Base-by-base conservation (phyloP, 2,329 filamentous ascomycete genomes). In the Colletotrichum falcatum region DNA sequence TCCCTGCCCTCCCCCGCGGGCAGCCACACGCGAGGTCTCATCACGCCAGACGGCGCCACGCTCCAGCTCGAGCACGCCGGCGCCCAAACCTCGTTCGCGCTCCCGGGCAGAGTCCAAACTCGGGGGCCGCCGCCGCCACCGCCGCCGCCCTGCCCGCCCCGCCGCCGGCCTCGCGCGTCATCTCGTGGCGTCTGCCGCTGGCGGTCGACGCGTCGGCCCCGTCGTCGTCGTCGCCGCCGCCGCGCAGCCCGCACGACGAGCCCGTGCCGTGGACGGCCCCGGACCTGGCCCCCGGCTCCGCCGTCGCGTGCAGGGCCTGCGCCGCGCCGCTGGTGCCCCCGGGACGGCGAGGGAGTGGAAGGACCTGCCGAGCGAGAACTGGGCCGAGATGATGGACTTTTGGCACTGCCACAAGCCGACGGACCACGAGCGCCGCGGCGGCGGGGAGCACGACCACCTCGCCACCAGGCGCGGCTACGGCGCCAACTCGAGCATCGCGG, bases 351-450 rank as follows among this genome's bases (percentile, higher is more conserved):
- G 80, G 48, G 80, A 82, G 46, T 99, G 96, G 95, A 97, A 95
- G 81, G 94, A 99, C 77, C 83, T 99, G 23, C 96, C 96, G 0
- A 97, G 94, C 77, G 94, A 97, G 76, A 95, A 97, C 77, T 99
- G 96, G 96, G 97, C 96, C 0, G 96, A 99, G 82, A 97, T 99
- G 95, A 99, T 99, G 96, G 97, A 99, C 80, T 97, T 99, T 75
- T 99, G 96, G 96, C 97, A 99, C 81, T 99, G 96, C 77, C 96
- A 99, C 80, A 98, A 98, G 81, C 96, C 97, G 48, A 86, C 90
- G 71, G 84, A 90, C 65, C 84, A 89, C 72, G 79, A 79, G 23
- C 73, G n/a, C 16, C 46, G 33, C 0, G 39, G 16, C 39, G 14
- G 39, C 18, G 63, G 67, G 8, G 77, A 84, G 37, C 76, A 86